Conservation (phyloP, 2,329 filamentous ascomycete species). For the Neurospora sp. region DNA sequence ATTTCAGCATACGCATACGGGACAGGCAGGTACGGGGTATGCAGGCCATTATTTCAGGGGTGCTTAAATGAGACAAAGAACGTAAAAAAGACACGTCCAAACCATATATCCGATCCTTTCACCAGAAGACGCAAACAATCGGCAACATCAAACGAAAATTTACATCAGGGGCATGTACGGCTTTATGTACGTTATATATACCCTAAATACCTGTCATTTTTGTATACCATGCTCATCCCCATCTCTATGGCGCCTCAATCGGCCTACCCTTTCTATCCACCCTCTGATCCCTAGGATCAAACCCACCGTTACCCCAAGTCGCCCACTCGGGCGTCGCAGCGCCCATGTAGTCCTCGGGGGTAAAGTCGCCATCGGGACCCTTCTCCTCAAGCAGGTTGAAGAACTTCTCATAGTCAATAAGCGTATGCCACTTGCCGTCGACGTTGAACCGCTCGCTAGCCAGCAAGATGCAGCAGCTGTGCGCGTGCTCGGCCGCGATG, state of each 20-base stretch:
- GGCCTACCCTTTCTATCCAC: constrained; percentile 78
- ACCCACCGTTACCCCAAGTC: constrained; percentile 86
- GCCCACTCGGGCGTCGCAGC: constrained; percentile 85
- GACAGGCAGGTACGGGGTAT: not conserved
- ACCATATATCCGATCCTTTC: not conserved
- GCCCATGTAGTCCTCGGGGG: constrained; percentile 84
- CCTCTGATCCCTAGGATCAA: constrained; percentile 80
- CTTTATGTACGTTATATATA: not conserved
- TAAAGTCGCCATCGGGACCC: constrained; percentile 57
- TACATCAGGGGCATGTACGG: not conserved
- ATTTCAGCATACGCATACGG: not conserved
- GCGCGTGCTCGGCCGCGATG: constrained; percentile 88
- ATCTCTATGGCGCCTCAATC: constrained; percentile 32
- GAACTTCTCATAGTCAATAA: constrained; percentile 84
- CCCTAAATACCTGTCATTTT: not conserved
- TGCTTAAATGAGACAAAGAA: not conserved
- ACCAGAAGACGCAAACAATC: not conserved
- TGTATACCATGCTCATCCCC: not conserved
- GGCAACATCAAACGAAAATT: not conserved
- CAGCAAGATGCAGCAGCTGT: constrained; percentile 85
- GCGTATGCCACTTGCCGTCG: constrained; percentile 75
- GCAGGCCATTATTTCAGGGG: not conserved
- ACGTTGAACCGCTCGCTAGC: constrained; percentile 72
- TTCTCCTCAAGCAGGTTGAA: constrained; percentile 71
- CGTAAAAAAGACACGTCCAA: not conserved